Conservation (phyloP, 2,329 filamentous ascomycete species). For the Pestalotiopsis sp. region DNA sequence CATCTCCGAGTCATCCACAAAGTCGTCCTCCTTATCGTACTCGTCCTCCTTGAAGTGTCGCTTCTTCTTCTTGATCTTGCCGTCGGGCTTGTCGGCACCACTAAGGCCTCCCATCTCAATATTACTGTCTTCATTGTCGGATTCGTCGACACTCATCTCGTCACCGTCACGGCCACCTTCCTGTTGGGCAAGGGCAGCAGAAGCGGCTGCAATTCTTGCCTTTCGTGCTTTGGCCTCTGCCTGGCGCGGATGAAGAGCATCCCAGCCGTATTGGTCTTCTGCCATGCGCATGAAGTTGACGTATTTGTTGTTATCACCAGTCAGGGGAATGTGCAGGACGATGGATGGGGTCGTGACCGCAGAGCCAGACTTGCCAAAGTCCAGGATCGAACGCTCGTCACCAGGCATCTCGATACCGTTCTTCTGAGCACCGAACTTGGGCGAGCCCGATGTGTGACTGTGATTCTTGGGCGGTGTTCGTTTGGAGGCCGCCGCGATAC, state of each 20-base stretch:
- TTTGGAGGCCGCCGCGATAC: slow-evolving; percentile 31
- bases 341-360: slow-evolving; percentile 73
- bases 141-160: slow-evolving; percentile 81
- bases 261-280: slow-evolving; percentile 91
- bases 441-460: slow-evolving; percentile 44
- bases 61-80: slow-evolving; percentile 73
- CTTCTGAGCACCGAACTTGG: slow-evolving; percentile 51
- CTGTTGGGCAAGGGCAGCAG: slow-evolving; percentile 79
- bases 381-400: slow-evolving; percentile 56
- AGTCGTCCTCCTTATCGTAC: slow-evolving; percentile 81
- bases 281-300: slow-evolving; percentile 95
- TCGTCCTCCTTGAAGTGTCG: slow-evolving; percentile 80
- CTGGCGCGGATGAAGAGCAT: slow-evolving; percentile 86
- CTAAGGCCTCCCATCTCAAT: slow-evolving; percentile 79
- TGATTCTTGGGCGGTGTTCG: slow-evolving; percentile 36
- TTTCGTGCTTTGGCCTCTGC: slow-evolving; percentile 88
- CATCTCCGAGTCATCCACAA: slow-evolving; percentile 91
- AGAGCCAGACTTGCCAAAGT: slow-evolving; percentile 63
- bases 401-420: slow-evolving; percentile 40
- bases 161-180: slow-evolving; percentile 71
- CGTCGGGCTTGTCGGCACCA: slow-evolving; percentile 60
- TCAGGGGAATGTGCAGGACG: slow-evolving; percentile 78
- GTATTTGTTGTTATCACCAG: slow-evolving; percentile 83
- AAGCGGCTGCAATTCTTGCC: slow-evolving; percentile 83
- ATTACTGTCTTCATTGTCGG: slow-evolving; percentile 78